Evolutionary conservation across 1,139 yeast genomes (phyloP), one percentile per base, ranked within the genome.

Genomic region (Hansenula lynferdii): DNA sequence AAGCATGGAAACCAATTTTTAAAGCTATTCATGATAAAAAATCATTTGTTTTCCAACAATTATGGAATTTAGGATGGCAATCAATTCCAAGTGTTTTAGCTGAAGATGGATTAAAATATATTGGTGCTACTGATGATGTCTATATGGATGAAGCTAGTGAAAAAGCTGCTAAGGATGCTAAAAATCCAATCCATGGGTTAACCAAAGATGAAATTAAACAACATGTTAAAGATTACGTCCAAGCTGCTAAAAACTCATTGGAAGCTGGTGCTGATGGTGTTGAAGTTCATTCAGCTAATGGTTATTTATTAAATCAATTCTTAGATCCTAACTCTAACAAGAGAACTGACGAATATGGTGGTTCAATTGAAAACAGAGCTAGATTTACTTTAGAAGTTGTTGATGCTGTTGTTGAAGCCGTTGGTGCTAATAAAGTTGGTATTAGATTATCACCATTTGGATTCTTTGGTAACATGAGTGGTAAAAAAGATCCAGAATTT

Each of bases 301-400:
- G 89, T 12, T 82, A 78, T 58, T 63, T 83, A 39, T 52, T 80
- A 35, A 81, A 80, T 59, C 80, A 76, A 56, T 81, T 82, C 55
- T 55, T 80, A 35, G 70, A 70, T 42, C 67, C 64, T 31, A 49
- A 58, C 29, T 58, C 76, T 31, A 83, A 83, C 62, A 52, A 67
- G 43, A 70, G 89, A 56, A 75, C 81, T 12, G 87, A 81, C 52
- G 67, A 76, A 56, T 81, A 80, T 56, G 87, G 86, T 45, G 85
- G 86, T 5, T 64, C 76, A 9, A 66, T 80, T 45, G 86, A 79
- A 56, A 82, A 81, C 61, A 69, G 86, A 45, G 69, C 81, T 20
- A 64, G 83, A 42, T 70, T 81, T 48, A 47, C 68, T 10, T 62
- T 81, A 31, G 82, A 80, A 51, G 65, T 79, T 20, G 58, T 81